Evolutionary conservation across 352 stramenopile genomes (phyloP), one percentile per base, ranked within the genome.

Genomic region (Thraustochytrium striatum): DNA sequence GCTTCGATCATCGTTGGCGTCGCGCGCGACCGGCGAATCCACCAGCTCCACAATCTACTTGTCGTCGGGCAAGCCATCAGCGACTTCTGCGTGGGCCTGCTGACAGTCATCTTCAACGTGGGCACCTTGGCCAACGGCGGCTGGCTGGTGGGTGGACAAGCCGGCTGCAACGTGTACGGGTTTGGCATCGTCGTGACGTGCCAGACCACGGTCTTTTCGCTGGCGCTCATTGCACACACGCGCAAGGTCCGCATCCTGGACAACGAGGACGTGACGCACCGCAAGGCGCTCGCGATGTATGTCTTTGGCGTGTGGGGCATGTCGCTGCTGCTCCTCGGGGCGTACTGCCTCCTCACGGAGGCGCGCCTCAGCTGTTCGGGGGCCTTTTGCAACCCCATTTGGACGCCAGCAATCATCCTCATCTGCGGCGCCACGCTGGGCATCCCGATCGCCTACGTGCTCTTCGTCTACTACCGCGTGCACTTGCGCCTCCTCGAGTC

Each of bases 381-480:
- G 9, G 69, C 69, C 25, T 79, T 79, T 79, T 79, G 69, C 43
- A 79, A 79, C 43, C 69, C 69, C 25, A 36, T 79, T n/a, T 79
- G 69, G 69, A 79, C 44, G 32, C 28, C 33, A 21, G 38, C 7
- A 25, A 3, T 79, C 33, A 79, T 79, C 69, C 44, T 69, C 13
- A 38, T 73, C 13, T 65, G 36, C 39, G 69, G 25, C 5, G 38
- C 72, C 19, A 69, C 52, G 55, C 69, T 79, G 9, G 69, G 69
- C 19, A 11, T 52, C 8, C 69, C 69, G 3, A 79, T 79, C 21
- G 39, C 33, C 8, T 79, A 69, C 69, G 72, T 52, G 28, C 16
- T 79, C 21, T 33, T 36, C 30, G 69, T 79, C 28, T 79, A 79
- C 50, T 52, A 52, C 33, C 52, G 57, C 5, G 55, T 79, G 11